Conservation (phyloP, 2,329 filamentous ascomycete species). For the Aspergillus bombycis region DNA sequence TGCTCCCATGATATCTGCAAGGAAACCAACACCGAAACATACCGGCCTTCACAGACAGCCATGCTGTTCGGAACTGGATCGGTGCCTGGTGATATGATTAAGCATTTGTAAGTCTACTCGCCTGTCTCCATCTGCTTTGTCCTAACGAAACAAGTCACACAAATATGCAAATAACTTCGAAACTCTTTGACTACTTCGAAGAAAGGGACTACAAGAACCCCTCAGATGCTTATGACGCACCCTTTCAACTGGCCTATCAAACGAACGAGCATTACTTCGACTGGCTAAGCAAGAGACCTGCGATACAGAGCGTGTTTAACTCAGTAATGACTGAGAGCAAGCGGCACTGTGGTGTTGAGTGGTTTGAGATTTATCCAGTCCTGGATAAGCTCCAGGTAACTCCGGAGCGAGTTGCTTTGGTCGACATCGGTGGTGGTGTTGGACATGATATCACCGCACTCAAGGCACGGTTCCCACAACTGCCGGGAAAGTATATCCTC, state of each 20-base stretch:
- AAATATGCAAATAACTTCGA: constrained; percentile 18
- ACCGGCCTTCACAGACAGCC: constrained; percentile 19
- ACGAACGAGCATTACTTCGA: constrained; percentile 32
- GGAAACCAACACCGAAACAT: constrained; percentile 9
- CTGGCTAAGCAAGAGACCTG: constrained; percentile 26
- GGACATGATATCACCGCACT: background rate
- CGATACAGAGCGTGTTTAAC: constrained; percentile 31
- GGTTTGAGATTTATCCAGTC: constrained; percentile 25
- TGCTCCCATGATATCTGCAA: constrained; percentile 19
- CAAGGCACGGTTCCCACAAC: background rate
- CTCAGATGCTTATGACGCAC: constrained; percentile 27
- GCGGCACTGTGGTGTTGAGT: constrained; percentile 5
- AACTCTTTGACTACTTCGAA: constrained; percentile 31
- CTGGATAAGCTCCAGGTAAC: constrained; percentile 10
- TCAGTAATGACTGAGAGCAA: constrained; percentile 26
- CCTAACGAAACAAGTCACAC: constrained; percentile 9
- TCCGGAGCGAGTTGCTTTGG: background rate
- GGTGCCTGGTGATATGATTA: constrained; percentile 16
- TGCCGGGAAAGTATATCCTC: background rate
- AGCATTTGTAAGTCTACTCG: constrained; percentile 22
- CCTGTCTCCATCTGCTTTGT: background rate
- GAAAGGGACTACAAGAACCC: constrained; percentile 33
- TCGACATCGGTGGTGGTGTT: background rate
- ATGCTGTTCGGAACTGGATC: constrained; percentile 15
- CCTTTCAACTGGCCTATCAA: constrained; percentile 32